phyloP scores from a whole-genome alignment of 495 filamentous ascomycete genomes.

The Penicillium alfredii region DNA sequence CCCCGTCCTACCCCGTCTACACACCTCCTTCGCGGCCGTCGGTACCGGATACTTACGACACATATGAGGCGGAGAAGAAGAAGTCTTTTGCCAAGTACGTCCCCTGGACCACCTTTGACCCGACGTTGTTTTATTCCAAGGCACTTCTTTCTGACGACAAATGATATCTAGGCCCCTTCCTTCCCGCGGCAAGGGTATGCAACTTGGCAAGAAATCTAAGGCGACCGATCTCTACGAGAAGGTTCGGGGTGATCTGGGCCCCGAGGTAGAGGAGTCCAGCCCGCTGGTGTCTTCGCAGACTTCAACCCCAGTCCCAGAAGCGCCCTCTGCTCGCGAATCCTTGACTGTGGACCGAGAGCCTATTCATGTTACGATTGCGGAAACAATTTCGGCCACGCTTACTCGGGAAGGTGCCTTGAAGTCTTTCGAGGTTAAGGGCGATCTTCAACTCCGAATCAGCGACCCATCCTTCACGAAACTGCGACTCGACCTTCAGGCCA shows the following conservation, averaged over 20 bases:
- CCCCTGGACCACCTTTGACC: too few species aligned
- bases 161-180: conserved; percentile 49
- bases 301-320: conserved; percentile 48
- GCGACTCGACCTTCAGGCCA: conserved; percentile 71
- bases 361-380: conserved; percentile 79
- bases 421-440: conserved; percentile 81
- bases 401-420: conserved; percentile 79
- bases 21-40: conserved; percentile 70
- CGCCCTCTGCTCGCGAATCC: conserved; percentile 54
- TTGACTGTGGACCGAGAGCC: conserved; percentile 67
- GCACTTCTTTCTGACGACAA: conserved; percentile 8
- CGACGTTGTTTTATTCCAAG: neutral
- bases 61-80: conserved; percentile 95
- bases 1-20: conserved; percentile 82
- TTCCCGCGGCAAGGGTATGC: conserved; percentile 93
- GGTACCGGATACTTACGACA: conserved; percentile 78
- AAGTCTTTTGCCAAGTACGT: conserved; percentile 68
- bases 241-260: conserved; percentile 81
- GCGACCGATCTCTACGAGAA: conserved; percentile 93
- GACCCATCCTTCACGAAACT: conserved; percentile 83
- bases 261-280: conserved; percentile 67
- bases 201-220: conserved; percentile 96
- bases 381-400: conserved; percentile 80
- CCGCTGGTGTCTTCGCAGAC: conserved; percentile 67
- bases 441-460: conserved; percentile 80